Base-by-base conservation (phyloP, 768 basidiomycete species). In the Suillus hirtellus region DNA sequence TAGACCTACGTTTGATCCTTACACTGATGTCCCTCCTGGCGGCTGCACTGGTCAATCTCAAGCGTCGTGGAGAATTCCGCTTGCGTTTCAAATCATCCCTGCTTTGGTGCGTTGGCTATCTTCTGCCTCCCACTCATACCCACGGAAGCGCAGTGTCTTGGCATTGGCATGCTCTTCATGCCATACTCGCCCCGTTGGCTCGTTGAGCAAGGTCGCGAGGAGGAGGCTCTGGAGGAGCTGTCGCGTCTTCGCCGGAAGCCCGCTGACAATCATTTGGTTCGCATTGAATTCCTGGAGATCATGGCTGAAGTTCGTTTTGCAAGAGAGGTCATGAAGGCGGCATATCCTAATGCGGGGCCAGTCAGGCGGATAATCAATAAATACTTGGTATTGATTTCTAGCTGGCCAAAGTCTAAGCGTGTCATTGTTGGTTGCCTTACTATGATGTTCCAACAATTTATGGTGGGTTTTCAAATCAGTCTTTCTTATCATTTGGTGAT, bases 171-270 rank as follows among this genome's bases (percentile, higher is more conserved):
- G 73, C 49, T 59, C 21, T 71, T 77, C 54, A 72, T 81, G 69
- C 80, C 80, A 24, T 79, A 76, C 59, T 80, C 80, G n/a, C 80
- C 80, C n/a, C 75, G 80, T 56, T 81, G 80, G 76, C 68, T 81
- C 43, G 73, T 77, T 65, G 75, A 77, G 61, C 72, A 75, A 67
- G 77, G 77, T 0, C 76, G 77, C 11, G 72, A 73, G 52, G 69
- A 69, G 6, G 78, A 81, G 52, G 78, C 80, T 7, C 60, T 77
- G 21, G 59, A 66, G 24, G 76, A 74, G 3, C 61, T 81, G 12
- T 75, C 77, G 4, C 69, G 70, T 63, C 64, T 80, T 42, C 76
- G 79, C 62, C 73, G 71, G 42, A 75, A 73, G 55, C 71, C 75
- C 11, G 63, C 67, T 10, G 71, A 77, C 58, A 66, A 77, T 6